Evolutionary conservation across 148 eudicot genomes (phyloP), one percentile per base, ranked within the genome.

Genomic region (Camellia japonica): DNA sequence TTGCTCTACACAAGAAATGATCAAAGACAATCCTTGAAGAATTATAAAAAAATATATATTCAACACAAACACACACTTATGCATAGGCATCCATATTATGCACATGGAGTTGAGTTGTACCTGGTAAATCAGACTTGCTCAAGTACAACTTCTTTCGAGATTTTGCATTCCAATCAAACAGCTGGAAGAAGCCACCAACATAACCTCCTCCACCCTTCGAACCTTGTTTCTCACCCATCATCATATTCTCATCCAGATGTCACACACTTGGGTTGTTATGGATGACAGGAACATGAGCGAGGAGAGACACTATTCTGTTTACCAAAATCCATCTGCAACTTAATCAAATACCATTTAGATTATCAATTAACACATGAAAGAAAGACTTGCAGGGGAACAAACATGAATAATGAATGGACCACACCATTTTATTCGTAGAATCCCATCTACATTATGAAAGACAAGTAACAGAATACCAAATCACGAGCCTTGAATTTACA

Each of bases 121-220:
- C 98, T 79, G 93, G 88, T 71, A 84, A 77, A 83, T 93, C 93
- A 41, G 91, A 89, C 73, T 87, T 93, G 91, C 90, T 89, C 1
- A 93, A 86, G 78, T 90, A 96, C 85, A 93, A 82, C 85, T 91
- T 96, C 90, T 96, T 96, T 72, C 98, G 85, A 60, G 99, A 94
- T 88, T 96, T 96, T 52, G 93, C 89, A 81, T 96, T 96, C 99
- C 99, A 96, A 83, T 96, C 98, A 87, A 96, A 96, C 62, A 96
- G 86, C 89, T 96, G 97, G 78, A 96, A 77, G 86, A 96, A 93
- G 71, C 97, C 97, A 73, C 99, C 98, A 63, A 93, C 97, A 66
- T 94, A 91, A 30, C 97, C 90, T 60, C 64, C 19, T 71, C 94
- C 96, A 75, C 93, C 83, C 87, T 89, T 92, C 42, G 91, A 82